Evolutionary conservation across 495 filamentous ascomycete genomes (phyloP).

Genomic region (Sphaerosporella brunnea): DNA sequence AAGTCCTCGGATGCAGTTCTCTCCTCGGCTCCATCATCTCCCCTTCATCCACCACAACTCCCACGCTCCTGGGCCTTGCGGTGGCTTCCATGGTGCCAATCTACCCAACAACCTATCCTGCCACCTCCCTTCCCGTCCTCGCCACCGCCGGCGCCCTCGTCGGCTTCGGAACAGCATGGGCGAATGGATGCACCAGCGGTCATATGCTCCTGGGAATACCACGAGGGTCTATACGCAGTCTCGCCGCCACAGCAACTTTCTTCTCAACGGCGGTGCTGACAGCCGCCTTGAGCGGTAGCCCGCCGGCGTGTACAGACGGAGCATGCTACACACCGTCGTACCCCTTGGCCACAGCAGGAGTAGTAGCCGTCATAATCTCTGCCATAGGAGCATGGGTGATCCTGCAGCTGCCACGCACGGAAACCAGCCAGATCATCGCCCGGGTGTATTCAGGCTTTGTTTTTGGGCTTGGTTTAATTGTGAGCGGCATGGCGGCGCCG

Average conservation of each 20-base stretch:
- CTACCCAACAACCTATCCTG: neutral
- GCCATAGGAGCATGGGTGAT: constrained; percentile 27
- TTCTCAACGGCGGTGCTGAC: constrained; percentile 36
- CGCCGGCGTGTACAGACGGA: constrained; percentile 13
- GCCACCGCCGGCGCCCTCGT: constrained; percentile 30
- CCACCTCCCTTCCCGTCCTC: neutral
- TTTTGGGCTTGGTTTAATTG: constrained; percentile 38
- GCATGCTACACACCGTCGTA: constrained; percentile 37
- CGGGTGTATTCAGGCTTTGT: constrained; percentile 34
- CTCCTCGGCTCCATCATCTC: constrained; percentile 10
- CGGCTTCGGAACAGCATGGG: constrained; percentile 42
- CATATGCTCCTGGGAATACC: constrained; percentile 45
- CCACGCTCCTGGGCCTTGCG: constrained; percentile 2
- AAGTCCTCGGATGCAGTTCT: constrained; percentile 36
- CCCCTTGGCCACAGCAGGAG: constrained; percentile 28
- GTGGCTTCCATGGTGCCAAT: neutral
- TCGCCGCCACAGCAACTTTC: constrained; percentile 39
- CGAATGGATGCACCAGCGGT: constrained; percentile 41
- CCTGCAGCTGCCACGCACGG: constrained; percentile 23
- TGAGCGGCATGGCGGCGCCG: constrained; percentile 39
- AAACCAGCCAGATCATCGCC: constrained; percentile 24
- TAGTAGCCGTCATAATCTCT: constrained; percentile 21
- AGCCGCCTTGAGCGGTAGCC: constrained; percentile 28
- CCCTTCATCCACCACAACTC: neutral
- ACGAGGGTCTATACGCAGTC: constrained; percentile 34